Conservation (phyloP, 225 moss, liverwort and hornwort genomes). For the Thuidium tamariscinum region DNA sequence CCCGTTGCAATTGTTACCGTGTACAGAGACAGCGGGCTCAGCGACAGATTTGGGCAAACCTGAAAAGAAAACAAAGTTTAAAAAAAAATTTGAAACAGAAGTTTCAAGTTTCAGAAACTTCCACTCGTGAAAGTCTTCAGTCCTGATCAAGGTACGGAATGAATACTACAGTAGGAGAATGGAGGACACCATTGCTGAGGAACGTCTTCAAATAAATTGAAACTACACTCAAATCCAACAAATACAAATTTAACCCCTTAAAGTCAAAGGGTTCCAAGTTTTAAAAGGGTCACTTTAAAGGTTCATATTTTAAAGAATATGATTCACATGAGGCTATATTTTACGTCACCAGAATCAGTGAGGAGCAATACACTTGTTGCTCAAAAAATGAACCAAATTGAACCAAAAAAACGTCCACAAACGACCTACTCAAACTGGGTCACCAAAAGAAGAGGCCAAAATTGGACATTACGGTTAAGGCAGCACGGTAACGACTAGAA, state of each 20-base stretch:
- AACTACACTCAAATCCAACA: neutral
- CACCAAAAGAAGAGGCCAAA: neutral
- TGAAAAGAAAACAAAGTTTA: neutral
- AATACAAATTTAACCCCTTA: neutral
- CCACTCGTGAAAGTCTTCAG: neutral
- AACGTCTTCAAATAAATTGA: neutral
- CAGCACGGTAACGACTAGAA: neutral
- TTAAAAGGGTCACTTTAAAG: neutral
- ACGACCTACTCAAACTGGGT: neutral
- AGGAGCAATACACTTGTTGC: neutral
- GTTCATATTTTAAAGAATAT: neutral
- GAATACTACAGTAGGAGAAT: neutral
- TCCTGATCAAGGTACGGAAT: neutral
- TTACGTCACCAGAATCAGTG: neutral
- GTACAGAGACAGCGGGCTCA: conserved; percentile 29
- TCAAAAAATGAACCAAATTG: neutral
- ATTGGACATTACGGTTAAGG: neutral
- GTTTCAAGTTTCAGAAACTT: no score
- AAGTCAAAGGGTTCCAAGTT: neutral
- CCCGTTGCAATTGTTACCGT: conserved; percentile 23
- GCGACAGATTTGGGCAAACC: conserved; percentile 37
- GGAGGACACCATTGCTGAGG: neutral
- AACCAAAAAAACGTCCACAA: neutral
- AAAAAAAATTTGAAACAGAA: neutral
- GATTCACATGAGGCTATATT: neutral